These are phyloP conservation scores for Trichoderma cornu-damae DNA, from an alignment of 2,329 filamentous ascomycete genomes.

Conservation along the genomic window DNA sequence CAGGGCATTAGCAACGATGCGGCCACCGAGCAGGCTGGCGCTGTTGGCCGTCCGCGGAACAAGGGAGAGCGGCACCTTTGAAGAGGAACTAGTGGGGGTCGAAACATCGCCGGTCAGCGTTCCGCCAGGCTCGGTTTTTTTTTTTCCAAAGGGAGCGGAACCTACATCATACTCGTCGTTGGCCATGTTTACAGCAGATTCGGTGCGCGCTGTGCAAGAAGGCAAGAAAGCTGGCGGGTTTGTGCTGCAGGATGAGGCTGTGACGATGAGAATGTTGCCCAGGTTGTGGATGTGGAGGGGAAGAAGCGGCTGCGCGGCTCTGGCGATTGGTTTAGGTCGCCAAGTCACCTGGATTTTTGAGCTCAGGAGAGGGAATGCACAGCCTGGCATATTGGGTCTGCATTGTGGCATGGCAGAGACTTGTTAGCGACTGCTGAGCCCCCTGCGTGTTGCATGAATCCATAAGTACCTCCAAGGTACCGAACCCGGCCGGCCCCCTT, in stretches of 20 bases:
- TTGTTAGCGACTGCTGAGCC: background rate
- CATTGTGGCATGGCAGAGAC: background rate
- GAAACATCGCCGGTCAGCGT: slow-evolving; percentile 31
- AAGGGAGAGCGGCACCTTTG: slow-evolving; percentile 65
- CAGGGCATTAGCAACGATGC: slow-evolving; percentile 29
- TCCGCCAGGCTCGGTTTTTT: slow-evolving; percentile 20
- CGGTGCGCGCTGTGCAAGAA: background rate
- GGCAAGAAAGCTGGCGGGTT: slow-evolving; percentile 11
- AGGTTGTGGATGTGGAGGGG: slow-evolving; percentile 22
- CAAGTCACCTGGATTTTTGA: slow-evolving; percentile 18
- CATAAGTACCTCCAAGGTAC: background rate
- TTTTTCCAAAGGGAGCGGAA: slow-evolving; percentile 24
- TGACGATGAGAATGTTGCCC: slow-evolving; percentile 8
- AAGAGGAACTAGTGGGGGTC: slow-evolving; percentile 75
- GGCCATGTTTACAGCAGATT: slow-evolving; percentile 63
- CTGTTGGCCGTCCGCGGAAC: slow-evolving; percentile 17
- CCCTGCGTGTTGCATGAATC: background rate
- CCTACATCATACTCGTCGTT: slow-evolving; percentile 99
- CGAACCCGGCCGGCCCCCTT: background rate
- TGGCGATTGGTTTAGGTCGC: slow-evolving; percentile 18
- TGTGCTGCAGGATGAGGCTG: slow-evolving; percentile 1
- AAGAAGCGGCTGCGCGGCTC: slow-evolving; percentile 20
- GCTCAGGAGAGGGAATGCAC: slow-evolving; percentile 16
- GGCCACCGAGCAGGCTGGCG: slow-evolving; percentile 19
- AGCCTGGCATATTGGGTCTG: background rate